Percentiles rank a stretch among this genome's conserved stretches.
Evolutionary conservation across 2,329 filamentous ascomycete species (phyloP).

Genomic region (Colletotrichum siamense): DNA sequence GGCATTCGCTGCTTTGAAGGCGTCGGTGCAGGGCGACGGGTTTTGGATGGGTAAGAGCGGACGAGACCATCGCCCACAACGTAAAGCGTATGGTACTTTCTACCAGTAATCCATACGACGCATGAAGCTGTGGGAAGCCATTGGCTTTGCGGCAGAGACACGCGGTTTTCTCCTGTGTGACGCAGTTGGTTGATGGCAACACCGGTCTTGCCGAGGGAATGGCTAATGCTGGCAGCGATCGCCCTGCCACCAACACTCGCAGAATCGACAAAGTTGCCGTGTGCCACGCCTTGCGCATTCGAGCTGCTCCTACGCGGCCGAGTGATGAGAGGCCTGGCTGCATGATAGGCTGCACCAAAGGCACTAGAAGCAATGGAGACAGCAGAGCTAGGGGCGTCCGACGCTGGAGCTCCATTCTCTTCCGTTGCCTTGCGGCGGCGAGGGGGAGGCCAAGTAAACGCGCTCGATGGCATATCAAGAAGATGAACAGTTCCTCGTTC

Average conservation of each 20-base stretch:
- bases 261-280: conserved; percentile 59
- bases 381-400: conserved; percentile 58
- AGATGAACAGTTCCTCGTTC: conserved; percentile 96
- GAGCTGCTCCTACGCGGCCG: conserved; percentile 59
- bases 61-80: conserved; percentile 71
- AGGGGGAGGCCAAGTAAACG: conserved; percentile 86
- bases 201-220: conserved; percentile 76
- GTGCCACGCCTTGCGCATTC: conserved; percentile 40
- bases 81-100: conserved; percentile 66
- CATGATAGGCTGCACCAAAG: conserved; percentile 73
- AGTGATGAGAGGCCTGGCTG: conserved; percentile 64
- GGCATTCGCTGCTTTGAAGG: conserved; percentile 57
- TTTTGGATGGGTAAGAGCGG: conserved; percentile 67
- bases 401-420: conserved; percentile 50
- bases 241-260: conserved; percentile 75
- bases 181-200: conserved; percentile 73
- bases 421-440: conserved; percentile 53
- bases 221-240: conserved; percentile 75
- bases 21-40: conserved; percentile 58
- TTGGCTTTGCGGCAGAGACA: conserved; percentile 68
- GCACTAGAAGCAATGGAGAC: conserved; percentile 75
- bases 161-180: conserved; percentile 77
- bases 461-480: conserved; percentile 81
- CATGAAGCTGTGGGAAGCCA: conserved; percentile 62
- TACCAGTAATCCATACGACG: conserved; percentile 69